Conservation (phyloP, 83 land plant species). For the Picea abies region DNA sequence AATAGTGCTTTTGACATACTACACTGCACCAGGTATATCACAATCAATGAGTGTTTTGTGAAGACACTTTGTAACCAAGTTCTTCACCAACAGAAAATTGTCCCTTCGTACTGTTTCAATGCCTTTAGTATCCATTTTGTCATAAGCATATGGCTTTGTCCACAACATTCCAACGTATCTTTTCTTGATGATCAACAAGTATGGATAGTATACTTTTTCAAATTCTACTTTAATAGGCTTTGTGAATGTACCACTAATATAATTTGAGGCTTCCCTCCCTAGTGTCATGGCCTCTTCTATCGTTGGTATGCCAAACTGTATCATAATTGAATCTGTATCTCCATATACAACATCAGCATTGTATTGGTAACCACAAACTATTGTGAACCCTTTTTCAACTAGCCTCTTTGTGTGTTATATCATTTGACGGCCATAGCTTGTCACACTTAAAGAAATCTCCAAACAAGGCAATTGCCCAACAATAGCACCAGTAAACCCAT, state of each 20-base stretch:
- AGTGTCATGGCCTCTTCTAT: constrained; percentile 89
- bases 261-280: constrained; percentile 95
- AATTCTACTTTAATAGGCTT: constrained; percentile 99
- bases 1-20: constrained; percentile 90
- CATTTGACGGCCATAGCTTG: constrained; percentile 99
- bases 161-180: constrained; percentile 95
- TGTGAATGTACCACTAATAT: constrained; percentile 88
- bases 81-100: constrained; percentile 95
- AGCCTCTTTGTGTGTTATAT: constrained; percentile 95
- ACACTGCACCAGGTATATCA: constrained; percentile 90
- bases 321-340: constrained; percentile 99
- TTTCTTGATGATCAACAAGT: constrained; percentile 95
- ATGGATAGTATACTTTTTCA: constrained; percentile 98
- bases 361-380: constrained; percentile 63
- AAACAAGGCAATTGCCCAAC: constrained; percentile 94
- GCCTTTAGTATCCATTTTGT: constrained; percentile 99
- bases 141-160: constrained; percentile 88
- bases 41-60: constrained; percentile 91
- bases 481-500: constrained; percentile 99
- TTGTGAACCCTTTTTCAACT: constrained; percentile 84
- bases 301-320: constrained; percentile 88
- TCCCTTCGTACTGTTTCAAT: constrained; percentile 99
- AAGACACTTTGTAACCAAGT: constrained; percentile 90
- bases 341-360: constrained; percentile 96
- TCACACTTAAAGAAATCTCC: constrained; percentile 98